Evolutionary conservation across 306 rosid genomes (phyloP).

Genomic region (Lagenaria siceraria): DNA sequence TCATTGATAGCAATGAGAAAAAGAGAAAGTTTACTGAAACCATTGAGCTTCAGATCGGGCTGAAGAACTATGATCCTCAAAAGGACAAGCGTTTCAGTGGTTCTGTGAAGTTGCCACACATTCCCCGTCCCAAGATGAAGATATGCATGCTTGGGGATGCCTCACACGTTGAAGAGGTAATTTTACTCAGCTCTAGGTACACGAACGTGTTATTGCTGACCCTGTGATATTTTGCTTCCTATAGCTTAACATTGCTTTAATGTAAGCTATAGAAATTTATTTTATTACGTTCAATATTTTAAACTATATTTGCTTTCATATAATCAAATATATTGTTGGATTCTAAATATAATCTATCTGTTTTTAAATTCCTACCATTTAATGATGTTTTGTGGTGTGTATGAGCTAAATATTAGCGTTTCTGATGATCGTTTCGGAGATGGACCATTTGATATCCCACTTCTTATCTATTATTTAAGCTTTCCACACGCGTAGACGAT

Average conservation of each 20-base stretch:
- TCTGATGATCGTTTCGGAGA: not conserved
- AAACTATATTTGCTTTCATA: not conserved
- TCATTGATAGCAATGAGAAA: constrained; percentile 38
- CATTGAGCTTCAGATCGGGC: constrained; percentile 70
- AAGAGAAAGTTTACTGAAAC: constrained; percentile 62
- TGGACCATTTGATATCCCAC: no score
- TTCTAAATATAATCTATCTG: not conserved
- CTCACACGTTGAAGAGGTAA: constrained; percentile 84
- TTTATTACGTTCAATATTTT: not conserved
- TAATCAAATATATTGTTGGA: not conserved
- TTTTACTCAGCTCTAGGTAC: not conserved
- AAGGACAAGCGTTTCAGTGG: constrained; percentile 89
- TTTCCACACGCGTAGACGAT: not conserved
- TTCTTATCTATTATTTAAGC: not conserved
- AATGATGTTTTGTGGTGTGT: not conserved
- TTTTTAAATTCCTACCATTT: not conserved
- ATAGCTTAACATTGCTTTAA: not conserved
- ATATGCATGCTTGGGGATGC: constrained; percentile 94
- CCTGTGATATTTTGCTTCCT: not conserved
- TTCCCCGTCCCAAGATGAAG: constrained; percentile 83
- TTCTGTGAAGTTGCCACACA: constrained; percentile 69
- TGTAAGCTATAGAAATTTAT: not conserved
- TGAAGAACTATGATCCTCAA: constrained; percentile 80
- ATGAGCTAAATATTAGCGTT: not conserved
- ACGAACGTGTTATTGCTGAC: not conserved